These are phyloP conservation scores for Penicillium cosmopolitanum DNA, from an alignment of 495 filamentous ascomycete species.

Conservation along the genomic window DNA sequence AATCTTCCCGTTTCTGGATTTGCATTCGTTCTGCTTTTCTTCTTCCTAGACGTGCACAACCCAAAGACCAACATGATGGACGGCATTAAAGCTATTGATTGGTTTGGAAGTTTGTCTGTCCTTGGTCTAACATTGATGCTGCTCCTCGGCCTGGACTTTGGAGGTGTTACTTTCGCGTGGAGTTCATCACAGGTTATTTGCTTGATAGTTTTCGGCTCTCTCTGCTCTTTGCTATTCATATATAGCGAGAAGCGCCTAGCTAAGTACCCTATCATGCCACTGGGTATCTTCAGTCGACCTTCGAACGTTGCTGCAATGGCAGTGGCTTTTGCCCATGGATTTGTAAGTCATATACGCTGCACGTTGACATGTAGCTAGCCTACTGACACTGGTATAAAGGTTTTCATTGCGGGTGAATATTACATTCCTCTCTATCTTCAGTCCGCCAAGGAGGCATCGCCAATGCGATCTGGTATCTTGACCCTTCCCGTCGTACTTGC, in stretches of 20 bases:
- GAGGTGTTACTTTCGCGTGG: slow-evolving; percentile 76
- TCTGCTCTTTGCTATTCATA: slow-evolving; percentile 66
- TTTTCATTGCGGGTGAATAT: slow-evolving; percentile 57
- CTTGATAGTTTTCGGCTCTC: slow-evolving; percentile 71
- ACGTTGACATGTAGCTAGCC: background rate
- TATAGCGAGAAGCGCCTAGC: slow-evolving; percentile 72
- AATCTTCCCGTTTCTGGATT: slow-evolving; percentile 65
- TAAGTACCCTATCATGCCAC: slow-evolving; percentile 75
- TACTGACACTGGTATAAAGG: slow-evolving; percentile 23
- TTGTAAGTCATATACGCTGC: slow-evolving; percentile 41
- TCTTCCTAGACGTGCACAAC: slow-evolving; percentile 64
- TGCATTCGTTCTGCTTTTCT: slow-evolving; percentile 58
- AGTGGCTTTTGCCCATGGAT: slow-evolving; percentile 57
- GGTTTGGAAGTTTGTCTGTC: slow-evolving; percentile 70
- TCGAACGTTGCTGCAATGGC: slow-evolving; percentile 62
- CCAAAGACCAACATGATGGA: slow-evolving; percentile 57
- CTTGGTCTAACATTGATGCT: slow-evolving; percentile 76
- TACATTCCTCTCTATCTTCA: slow-evolving; percentile 65
- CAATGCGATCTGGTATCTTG: slow-evolving; percentile 55
- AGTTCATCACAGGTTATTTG: slow-evolving; percentile 73
- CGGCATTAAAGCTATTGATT: slow-evolving; percentile 78
- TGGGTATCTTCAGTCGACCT: slow-evolving; percentile 61
- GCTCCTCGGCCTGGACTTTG: slow-evolving; percentile 75
- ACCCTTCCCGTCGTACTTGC: slow-evolving; percentile 56
- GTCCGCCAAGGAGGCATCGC: slow-evolving; percentile 51